These are phyloP conservation scores for Letharia columbiana DNA, from an alignment of 495 filamentous ascomycete species.

Conservation along the genomic window DNA sequence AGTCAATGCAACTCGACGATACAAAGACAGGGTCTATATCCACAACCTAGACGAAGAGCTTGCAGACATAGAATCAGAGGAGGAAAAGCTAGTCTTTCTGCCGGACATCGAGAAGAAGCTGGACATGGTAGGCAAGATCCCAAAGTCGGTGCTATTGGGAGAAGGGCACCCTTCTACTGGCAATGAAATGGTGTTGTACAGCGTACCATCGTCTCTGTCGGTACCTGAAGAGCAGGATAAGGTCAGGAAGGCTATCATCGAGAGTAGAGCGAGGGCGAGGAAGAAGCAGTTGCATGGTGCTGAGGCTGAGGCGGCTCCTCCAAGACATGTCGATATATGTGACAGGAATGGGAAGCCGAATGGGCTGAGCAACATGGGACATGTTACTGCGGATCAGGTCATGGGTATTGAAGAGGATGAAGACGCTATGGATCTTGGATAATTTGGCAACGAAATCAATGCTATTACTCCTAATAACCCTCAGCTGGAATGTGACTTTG, in stretches of 20 bases:
- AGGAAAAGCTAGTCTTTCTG: constrained; percentile 59
- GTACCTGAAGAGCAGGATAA: constrained; percentile 69
- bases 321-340: constrained; percentile 2
- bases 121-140: constrained; percentile 53
- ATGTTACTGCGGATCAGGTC: constrained; percentile 8
- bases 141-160: constrained; percentile 48
- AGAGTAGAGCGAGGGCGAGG: constrained; percentile 60
- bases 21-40: constrained; percentile 83
- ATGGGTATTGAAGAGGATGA: constrained; percentile 36
- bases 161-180: constrained; percentile 38
- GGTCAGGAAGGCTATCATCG: constrained; percentile 78
- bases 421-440: constrained; percentile 69
- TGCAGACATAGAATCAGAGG: constrained; percentile 48
- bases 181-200: constrained; percentile 74
- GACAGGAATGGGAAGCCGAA: constrained; percentile 3
- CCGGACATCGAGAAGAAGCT: constrained; percentile 72
- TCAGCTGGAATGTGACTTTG: neutral
- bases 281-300: constrained; percentile 36
- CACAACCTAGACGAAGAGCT: constrained; percentile 84
- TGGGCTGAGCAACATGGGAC: constrained; percentile 4
- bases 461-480: neutral
- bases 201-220: constrained; percentile 64
- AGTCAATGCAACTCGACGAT: constrained; percentile 81
- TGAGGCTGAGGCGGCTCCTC: neutral
- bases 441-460: constrained; percentile 17